A percentile compares a stretch with the other conserved stretches of the same genome.
phyloP scores from a whole-genome alignment of 352 stramenopile species.

The Globisporangium paddicum region DNA sequence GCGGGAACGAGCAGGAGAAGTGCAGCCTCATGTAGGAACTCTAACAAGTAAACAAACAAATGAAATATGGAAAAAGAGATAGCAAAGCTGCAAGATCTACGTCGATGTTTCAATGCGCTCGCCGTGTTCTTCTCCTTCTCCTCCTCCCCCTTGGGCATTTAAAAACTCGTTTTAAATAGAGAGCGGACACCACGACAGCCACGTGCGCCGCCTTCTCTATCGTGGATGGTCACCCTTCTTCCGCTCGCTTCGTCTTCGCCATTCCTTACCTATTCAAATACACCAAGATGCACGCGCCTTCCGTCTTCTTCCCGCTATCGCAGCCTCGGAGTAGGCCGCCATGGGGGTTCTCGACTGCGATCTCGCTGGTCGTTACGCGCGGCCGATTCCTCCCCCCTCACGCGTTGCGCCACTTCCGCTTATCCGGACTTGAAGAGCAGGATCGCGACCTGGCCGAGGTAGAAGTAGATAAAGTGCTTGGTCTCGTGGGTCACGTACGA shows the following conservation, averaged over 20 bases:
- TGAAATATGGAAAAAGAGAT: not conserved
- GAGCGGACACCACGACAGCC: not conserved
- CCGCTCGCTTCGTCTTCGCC: not conserved
- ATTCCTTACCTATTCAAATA: not conserved
- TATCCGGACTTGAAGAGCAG: slow-evolving; percentile 92
- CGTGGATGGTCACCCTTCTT: not conserved
- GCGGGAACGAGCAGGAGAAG: slow-evolving; percentile 38
- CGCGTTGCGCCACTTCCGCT: too few relatives aligned
- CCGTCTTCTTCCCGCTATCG: not conserved
- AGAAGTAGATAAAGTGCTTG: slow-evolving; percentile 96
- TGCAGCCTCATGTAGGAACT: slow-evolving; percentile 47
- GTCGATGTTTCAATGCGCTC: not conserved
- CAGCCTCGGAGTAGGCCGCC: not conserved
- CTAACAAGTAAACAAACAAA: not conserved
- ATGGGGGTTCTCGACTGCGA: too few relatives aligned
- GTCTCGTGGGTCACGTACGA: slow-evolving; percentile 93
- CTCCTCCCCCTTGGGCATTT: not conserved
- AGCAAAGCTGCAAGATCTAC: too few relatives aligned
- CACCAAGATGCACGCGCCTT: not conserved
- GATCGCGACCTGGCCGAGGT: slow-evolving; percentile 92
- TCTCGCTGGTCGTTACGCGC: not conserved
- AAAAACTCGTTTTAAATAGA: slow-evolving; percentile 11
- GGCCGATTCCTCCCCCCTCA: too few relatives aligned
- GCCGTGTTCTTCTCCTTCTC: not conserved
- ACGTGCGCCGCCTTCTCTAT: too few relatives aligned